Conservation (phyloP, 768 basidiomycete genomes). For the Cyathus striatus region DNA sequence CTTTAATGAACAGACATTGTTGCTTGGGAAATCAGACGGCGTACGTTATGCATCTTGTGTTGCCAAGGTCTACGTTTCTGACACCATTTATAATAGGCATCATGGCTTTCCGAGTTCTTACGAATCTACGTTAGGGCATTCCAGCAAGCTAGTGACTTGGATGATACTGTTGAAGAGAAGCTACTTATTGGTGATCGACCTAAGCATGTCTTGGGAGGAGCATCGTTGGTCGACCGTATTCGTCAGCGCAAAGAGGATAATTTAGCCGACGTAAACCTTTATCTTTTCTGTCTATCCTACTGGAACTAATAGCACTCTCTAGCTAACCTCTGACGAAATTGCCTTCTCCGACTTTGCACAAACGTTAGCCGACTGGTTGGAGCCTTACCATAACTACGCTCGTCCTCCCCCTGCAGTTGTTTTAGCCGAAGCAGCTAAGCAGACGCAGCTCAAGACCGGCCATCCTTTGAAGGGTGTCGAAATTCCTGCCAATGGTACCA, state of each 20-base stretch:
- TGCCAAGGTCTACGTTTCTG: not conserved
- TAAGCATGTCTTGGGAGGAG: slow-evolving; percentile 49
- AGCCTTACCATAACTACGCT: slow-evolving; percentile 67
- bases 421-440: slow-evolving; percentile 70
- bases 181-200: slow-evolving; percentile 77
- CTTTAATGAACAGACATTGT: slow-evolving; percentile 62
- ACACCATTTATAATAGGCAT: not conserved
- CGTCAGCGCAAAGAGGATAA: slow-evolving; percentile 43
- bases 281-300: too few species aligned
- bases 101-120: slow-evolving; percentile 67
- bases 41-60: slow-evolving; percentile 37
- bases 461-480: slow-evolving; percentile 64
- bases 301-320: too few species aligned
- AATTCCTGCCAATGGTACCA: slow-evolving; percentile 35
- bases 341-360: slow-evolving; percentile 54
- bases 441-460: slow-evolving; percentile 66
- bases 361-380: slow-evolving; percentile 69
- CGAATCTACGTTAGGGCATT: slow-evolving; percentile 75
- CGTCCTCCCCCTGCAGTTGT: slow-evolving; percentile 69
- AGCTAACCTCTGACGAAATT: slow-evolving; percentile 68
- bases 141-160: slow-evolving; percentile 75
- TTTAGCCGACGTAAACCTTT: slow-evolving; percentile 46
- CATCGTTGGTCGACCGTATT: slow-evolving; percentile 58
- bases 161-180: slow-evolving; percentile 78
- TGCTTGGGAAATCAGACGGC: slow-evolving; percentile 60